phyloP scores from a whole-genome alignment of 2,329 filamentous ascomycete species.

The Hymenoscyphus albidus region DNA sequence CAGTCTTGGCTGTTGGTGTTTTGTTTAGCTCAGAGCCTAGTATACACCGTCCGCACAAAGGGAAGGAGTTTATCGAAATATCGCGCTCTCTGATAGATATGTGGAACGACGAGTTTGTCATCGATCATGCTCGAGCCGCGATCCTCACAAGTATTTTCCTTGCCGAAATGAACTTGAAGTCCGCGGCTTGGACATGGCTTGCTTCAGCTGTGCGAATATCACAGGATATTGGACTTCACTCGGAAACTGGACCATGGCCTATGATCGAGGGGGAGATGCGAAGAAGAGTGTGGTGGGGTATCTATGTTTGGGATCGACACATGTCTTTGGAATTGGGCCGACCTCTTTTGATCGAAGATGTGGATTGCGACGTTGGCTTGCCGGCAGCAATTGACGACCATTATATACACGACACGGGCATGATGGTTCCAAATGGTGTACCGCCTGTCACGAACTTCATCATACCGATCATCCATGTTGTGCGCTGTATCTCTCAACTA shows the following conservation, averaged over 20 bases:
- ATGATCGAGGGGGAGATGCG: conserved; percentile 81
- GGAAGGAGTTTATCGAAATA: conserved; percentile 65
- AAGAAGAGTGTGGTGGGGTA: conserved; percentile 86
- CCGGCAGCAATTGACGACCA: conserved; percentile 80
- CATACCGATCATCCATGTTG: conserved; percentile 75
- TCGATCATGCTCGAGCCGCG: conserved; percentile 71
- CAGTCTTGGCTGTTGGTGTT: conserved; percentile 76
- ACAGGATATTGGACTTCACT: conserved; percentile 79
- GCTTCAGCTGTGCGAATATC: conserved; percentile 74
- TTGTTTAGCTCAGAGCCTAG: conserved; percentile 61
- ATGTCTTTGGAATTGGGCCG: conserved; percentile 76
- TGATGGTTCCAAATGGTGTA: conserved; percentile 48
- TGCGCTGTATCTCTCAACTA: conserved; percentile 71
- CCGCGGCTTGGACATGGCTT: conserved; percentile 82
- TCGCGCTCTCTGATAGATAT: conserved; percentile 69
- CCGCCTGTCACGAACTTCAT: conserved; percentile 65
- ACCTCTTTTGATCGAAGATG: conserved; percentile 78
- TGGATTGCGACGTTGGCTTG: conserved; percentile 79
- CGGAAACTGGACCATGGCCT: conserved; percentile 69
- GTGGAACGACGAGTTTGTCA: conserved; percentile 72
- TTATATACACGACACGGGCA: conserved; percentile 59
- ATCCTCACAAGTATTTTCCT: conserved; percentile 75
- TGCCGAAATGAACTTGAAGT: conserved; percentile 81
- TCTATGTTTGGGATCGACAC: conserved; percentile 84
- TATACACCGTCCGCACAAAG: conserved; percentile 52